Evolutionary conservation across 2,329 filamentous ascomycete genomes (phyloP).

Genomic region (Aspergillus novofumigatus): DNA sequence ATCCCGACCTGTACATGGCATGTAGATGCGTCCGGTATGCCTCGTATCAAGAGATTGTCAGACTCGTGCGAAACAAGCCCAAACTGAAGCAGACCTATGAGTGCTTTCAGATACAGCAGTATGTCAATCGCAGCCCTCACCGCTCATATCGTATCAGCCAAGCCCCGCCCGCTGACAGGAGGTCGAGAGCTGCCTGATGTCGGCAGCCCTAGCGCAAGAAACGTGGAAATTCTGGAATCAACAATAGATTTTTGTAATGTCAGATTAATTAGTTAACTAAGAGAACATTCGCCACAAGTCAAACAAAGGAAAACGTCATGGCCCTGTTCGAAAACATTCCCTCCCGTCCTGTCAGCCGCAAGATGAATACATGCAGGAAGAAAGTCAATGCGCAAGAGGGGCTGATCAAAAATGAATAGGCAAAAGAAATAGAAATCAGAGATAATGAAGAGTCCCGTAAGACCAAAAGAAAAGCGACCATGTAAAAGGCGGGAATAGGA

Average conservation of each 20-base stretch:
- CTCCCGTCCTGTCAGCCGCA: constrained; percentile 20
- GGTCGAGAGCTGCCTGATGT: not conserved
- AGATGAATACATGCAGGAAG: constrained; percentile 17
- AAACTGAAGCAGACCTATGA: not conserved
- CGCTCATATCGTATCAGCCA: not conserved
- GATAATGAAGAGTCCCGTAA: constrained; percentile 30
- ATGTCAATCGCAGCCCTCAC: not conserved
- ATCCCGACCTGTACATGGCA: not conserved
- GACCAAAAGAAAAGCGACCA: constrained; percentile 27
- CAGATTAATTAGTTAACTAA: constrained; percentile 15
- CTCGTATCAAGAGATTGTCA: not conserved
- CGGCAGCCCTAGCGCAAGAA: not conserved
- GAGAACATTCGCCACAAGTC: constrained; percentile 13
- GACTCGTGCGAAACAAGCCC: not conserved
- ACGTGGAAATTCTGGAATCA: not conserved
- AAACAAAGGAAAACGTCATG: constrained; percentile 23
- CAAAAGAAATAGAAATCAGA: constrained; percentile 18
- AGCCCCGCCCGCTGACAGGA: not conserved
- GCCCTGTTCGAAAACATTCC: constrained; percentile 23
- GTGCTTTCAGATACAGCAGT: not conserved
- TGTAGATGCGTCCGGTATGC: not conserved
- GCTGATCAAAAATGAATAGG: constrained; percentile 15
- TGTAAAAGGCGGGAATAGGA: constrained; percentile 24
- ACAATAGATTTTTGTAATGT: constrained; percentile 7
- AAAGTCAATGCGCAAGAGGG: constrained; percentile 21